Conservation (phyloP, 2,329 filamentous ascomycete species). For the Pseudogymnoascus sp. region DNA sequence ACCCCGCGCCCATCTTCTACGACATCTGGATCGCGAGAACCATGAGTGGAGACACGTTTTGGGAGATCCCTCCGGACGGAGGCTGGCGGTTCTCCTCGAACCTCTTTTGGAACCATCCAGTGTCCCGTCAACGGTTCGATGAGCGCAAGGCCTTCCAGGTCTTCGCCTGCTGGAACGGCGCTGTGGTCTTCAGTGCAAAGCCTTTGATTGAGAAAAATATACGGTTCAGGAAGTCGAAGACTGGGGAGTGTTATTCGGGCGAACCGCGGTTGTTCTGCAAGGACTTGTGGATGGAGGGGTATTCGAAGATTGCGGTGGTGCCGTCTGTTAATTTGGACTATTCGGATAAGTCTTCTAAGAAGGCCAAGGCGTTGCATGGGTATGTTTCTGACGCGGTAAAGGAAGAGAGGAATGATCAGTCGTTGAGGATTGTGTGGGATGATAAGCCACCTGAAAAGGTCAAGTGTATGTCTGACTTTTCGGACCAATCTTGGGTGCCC, state of each 20-base stretch:
- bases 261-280: slow-evolving; percentile 52
- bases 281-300: slow-evolving; percentile 47
- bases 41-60: slow-evolving; percentile 49
- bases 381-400: slow-evolving; percentile 36
- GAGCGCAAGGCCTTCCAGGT: slow-evolving; percentile 48
- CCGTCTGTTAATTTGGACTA: slow-evolving; percentile 52
- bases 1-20: slow-evolving; percentile 44
- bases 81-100: slow-evolving; percentile 44
- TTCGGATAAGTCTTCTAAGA: slow-evolving; percentile 36
- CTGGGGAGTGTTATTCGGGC: slow-evolving; percentile 46
- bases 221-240: slow-evolving; percentile 37
- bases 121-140: slow-evolving; percentile 30
- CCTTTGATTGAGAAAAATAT: slow-evolving; percentile 41
- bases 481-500: slow-evolving; percentile 14
- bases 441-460: slow-evolving; percentile 15
- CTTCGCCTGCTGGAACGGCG: slow-evolving; percentile 57
- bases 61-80: slow-evolving; percentile 43
- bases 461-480: slow-evolving; percentile 16
- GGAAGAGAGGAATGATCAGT: slow-evolving; percentile 21
- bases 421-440: slow-evolving; percentile 15
- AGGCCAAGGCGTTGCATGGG: slow-evolving; percentile 45
- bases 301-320: slow-evolving; percentile 48
- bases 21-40: slow-evolving; percentile 50
- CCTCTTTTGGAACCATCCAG: slow-evolving; percentile 46
- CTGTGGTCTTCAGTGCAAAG: slow-evolving; percentile 40